Conservation (phyloP, 495 filamentous ascomycete species). For the Hypoxylon fragiforme region DNA sequence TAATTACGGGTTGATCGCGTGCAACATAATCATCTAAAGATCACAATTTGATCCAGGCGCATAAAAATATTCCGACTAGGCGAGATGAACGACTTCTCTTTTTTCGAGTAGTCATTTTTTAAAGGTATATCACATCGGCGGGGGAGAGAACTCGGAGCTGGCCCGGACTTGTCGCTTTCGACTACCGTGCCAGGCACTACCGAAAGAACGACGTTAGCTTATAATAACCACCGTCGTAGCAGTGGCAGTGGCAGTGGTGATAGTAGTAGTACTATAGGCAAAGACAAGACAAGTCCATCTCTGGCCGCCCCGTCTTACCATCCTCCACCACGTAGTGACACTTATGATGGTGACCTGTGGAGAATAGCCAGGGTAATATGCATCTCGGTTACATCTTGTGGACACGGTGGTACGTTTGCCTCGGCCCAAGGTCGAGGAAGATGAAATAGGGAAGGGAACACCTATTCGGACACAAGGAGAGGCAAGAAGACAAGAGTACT, state of each 20-base stretch:
- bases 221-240: too few relatives aligned
- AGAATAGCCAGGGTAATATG: slow-evolving; percentile 18
- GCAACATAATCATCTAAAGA: slow-evolving; percentile 30
- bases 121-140: slow-evolving; percentile 18
- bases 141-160: slow-evolving; percentile 24
- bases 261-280: slow-evolving; percentile 16
- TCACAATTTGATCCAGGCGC: slow-evolving; percentile 35
- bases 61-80: slow-evolving; percentile 37
- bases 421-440: slow-evolving; percentile 17
- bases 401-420: slow-evolving; percentile 30
- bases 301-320: slow-evolving; percentile 17
- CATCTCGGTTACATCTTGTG: slow-evolving; percentile 32
- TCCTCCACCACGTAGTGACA: slow-evolving; percentile 21
- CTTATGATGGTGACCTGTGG: slow-evolving; percentile 16
- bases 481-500: background rate
- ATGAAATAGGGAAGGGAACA: background rate
- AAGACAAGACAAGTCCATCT: slow-evolving; percentile 20
- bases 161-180: slow-evolving; percentile 20
- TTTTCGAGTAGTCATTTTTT: slow-evolving; percentile 9
- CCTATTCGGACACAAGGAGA: background rate
- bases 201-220: slow-evolving; percentile 24
- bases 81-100: slow-evolving; percentile 29
- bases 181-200: slow-evolving; percentile 8
- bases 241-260: background rate
- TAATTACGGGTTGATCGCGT: slow-evolving; percentile 38